phyloP scores from a whole-genome alignment of 176 grass and related monocot species.

The Pontederia crassipes region DNA sequence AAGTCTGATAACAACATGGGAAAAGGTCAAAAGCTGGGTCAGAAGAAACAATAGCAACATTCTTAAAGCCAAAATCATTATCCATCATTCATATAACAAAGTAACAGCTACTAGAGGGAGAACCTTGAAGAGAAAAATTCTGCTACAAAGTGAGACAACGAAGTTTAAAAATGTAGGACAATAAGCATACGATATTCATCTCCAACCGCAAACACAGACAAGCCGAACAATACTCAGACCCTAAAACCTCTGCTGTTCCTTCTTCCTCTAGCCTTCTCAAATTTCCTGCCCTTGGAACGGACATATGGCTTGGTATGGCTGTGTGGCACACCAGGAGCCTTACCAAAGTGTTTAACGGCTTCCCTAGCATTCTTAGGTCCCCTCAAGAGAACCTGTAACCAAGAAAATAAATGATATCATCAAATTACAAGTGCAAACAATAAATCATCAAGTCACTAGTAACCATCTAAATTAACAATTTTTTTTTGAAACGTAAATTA shows the following conservation, averaged over 20 bases:
- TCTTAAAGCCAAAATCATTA: too few species aligned
- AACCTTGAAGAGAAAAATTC: too few species aligned
- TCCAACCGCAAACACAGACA: too few species aligned
- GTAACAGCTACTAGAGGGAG: too few species aligned
- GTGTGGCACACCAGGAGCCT: slow-evolving; percentile 1
- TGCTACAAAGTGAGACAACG: too few species aligned
- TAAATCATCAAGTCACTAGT: neutral
- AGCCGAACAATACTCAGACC: neutral
- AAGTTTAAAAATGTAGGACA: too few species aligned
- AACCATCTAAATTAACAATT: neutral
- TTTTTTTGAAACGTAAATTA: too few species aligned
- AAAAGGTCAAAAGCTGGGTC: too few species aligned
- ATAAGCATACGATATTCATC: too few species aligned
- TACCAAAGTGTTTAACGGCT: slow-evolving; percentile 10
- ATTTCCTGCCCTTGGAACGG: slow-evolving; percentile 6
- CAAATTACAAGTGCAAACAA: neutral
- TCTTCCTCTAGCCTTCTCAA: slow-evolving; percentile 2
- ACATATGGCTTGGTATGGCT: slow-evolving; percentile 4
- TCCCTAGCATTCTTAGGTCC: slow-evolving; percentile 8
- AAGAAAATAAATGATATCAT: neutral
- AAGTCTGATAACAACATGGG: too few species aligned
- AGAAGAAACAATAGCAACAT: too few species aligned
- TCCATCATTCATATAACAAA: too few species aligned
- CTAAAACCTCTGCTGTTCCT: slow-evolving; percentile 12
- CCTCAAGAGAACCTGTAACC: slow-evolving; percentile 5